These are phyloP conservation scores for Chrysophaeum taylorii DNA, from an alignment of 352 stramenopile genomes.

Conservation along the genomic window DNA sequence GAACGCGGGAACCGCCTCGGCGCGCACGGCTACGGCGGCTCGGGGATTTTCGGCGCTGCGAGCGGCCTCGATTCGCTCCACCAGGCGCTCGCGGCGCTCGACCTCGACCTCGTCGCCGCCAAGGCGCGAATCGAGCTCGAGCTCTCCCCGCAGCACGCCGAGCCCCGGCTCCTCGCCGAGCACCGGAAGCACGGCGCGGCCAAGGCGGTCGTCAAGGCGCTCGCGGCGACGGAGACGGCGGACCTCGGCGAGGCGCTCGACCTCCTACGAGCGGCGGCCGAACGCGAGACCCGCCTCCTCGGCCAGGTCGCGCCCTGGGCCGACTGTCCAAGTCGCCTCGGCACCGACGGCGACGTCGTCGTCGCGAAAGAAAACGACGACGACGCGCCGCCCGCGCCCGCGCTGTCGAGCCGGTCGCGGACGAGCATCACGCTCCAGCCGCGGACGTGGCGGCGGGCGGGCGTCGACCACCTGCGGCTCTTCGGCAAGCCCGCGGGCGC, in stretches of 20 bases:
- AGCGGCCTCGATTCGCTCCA: constrained; percentile 7
- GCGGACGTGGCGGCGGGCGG: constrained; percentile 32
- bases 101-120: constrained; percentile 13
- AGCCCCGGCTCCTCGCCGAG: constrained; percentile 18
- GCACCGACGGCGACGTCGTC: neutral
- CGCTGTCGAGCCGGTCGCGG: constrained; percentile 46
- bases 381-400: constrained; percentile 35
- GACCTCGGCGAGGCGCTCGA: constrained; percentile 15
- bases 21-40: constrained; percentile 16
- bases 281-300: constrained; percentile 18
- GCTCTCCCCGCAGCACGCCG: constrained; percentile 2
- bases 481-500: constrained; percentile 56
- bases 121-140: constrained; percentile 10
- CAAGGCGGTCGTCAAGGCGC: constrained; percentile 14
- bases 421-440: constrained; percentile 43
- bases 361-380: neutral
- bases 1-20: neutral
- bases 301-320: neutral
- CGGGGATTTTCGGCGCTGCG: constrained; percentile 18
- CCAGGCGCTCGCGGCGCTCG: constrained; percentile 10
- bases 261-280: constrained; percentile 11
- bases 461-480: constrained; percentile 57
- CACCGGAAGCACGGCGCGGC: constrained; percentile 23
- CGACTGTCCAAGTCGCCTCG: neutral
- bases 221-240: neutral